Evolutionary conservation across 192 early-diverging fungal genomes (phyloP), one percentile per base, ranked within the genome.

Genomic region (Jimgerdemannia lactiflua): DNA sequence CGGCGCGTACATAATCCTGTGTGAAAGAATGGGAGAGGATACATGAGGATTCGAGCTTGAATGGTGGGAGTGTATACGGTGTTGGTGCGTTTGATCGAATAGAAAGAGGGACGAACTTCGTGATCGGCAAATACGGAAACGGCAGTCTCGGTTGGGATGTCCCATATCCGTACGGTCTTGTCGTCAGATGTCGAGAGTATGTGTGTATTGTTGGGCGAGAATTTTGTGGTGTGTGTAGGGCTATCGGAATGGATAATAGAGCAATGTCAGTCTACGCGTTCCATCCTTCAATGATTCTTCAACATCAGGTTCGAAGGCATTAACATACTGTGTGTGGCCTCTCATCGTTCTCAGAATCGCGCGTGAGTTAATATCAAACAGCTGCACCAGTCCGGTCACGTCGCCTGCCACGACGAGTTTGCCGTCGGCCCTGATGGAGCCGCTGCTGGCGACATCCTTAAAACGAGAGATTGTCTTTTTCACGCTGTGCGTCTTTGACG

Each of bases 391-490:
- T 67, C 96, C 96, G 29, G 90, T 88, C 64, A 91, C 93, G 87
- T 98, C 97, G 70, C 97, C 96, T 9, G 96, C 96, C 18, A 98
- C 93, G 20, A 99, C 75, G 59, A 99, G 84, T 82, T 95, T 95
- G 40, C 95, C 96, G 81, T 98, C 97, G 3, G 84, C 82, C 54
- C 98, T 85, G 70, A 95, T 91, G 63, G 86, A 88, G 67, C 89
- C 95, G 75, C 91, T 90, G 78, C 90, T 95, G 14, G 95, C 98
- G 8, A 91, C 87, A 75, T 95, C 94, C 77, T 90, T 92, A 86
- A 99, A 99, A 75, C 98, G 91, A 59, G 95, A 93, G 75, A 98
- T 91, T 18, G 96, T 91, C 86, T 94, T 94, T 80, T 94, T 96
- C 71, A 96, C 89, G 78, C 92, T 84, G 66, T 93, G 88, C 3